phyloP scores from a whole-genome alignment of 352 stramenopile genomes.

The Globisporangium nunn region DNA sequence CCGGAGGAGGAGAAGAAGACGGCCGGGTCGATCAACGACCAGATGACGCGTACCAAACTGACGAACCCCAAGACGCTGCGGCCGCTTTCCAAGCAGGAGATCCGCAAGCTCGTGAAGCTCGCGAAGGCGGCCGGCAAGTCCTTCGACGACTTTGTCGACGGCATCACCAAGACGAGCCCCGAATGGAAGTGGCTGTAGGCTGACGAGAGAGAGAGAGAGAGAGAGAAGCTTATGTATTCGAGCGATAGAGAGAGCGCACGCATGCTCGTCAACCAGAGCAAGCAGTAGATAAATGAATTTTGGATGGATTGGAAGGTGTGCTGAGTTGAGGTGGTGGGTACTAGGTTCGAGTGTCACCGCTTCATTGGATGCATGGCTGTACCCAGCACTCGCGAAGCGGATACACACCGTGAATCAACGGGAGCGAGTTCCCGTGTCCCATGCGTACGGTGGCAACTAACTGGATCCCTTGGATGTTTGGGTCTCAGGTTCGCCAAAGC shows the following conservation, averaged over 20 bases:
- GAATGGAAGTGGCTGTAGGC: conserved; percentile 5
- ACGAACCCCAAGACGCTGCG: conserved; percentile 7
- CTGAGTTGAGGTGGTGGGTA: too few relatives aligned
- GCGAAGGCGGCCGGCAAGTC: conserved; percentile 5
- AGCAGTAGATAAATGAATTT: too few relatives aligned
- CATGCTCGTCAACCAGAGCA: background rate
- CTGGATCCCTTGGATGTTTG: too few relatives aligned
- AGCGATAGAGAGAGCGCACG: background rate
- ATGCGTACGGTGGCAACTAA: too few relatives aligned
- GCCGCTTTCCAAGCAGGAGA: conserved; percentile 5
- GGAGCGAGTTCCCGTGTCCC: too few relatives aligned
- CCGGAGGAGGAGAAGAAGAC: conserved; percentile 28
- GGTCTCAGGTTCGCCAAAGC: too few relatives aligned
- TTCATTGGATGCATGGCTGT: too few relatives aligned
- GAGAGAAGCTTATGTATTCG: background rate
- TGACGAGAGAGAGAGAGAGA: background rate
- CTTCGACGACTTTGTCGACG: conserved; percentile 4
- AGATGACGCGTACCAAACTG: conserved; percentile 4
- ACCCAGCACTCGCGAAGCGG: too few relatives aligned
- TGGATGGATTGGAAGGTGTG: too few relatives aligned
- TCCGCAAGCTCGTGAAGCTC: conserved; percentile 1
- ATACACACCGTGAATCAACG: too few relatives aligned
- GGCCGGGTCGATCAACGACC: conserved; percentile 2
- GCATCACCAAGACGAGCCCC: conserved; percentile 2
- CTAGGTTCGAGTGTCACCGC: too few relatives aligned